Conservation (phyloP, 257 asterid species). For the Solanum gracilifrons region DNA sequence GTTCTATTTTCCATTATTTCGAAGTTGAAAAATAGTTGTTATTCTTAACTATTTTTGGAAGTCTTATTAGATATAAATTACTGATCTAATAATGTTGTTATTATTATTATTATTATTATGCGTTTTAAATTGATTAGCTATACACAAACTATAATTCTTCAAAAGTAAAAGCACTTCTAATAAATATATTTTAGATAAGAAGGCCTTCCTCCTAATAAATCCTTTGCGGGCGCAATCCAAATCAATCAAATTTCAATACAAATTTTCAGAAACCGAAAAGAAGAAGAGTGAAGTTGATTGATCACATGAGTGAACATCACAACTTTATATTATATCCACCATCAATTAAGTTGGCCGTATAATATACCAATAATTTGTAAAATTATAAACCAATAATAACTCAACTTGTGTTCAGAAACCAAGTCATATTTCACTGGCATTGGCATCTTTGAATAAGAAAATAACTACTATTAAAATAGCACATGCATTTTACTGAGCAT, state of each 20-base stretch:
- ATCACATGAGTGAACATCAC: background rate
- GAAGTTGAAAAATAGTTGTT: background rate
- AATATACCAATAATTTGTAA: background rate
- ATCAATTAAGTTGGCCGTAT: background rate
- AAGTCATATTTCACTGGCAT: background rate
- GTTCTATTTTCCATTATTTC: background rate
- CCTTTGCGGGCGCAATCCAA: accelerated
- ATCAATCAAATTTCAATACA: too few relatives aligned
- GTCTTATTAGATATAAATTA: too few relatives aligned
- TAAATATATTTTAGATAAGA: too few relatives aligned
- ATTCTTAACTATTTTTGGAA: too few relatives aligned
- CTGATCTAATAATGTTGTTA: too few relatives aligned
- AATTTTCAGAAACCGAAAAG: too few relatives aligned
- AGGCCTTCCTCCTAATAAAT: background rate
- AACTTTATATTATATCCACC: background rate
- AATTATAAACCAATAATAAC: background rate
- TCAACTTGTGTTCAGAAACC: background rate
- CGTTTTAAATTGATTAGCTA: too few relatives aligned
- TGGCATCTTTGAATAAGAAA: background rate
- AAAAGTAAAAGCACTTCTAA: background rate
- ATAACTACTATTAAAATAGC: background rate
- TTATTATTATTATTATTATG: too few relatives aligned
- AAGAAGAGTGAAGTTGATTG: background rate
- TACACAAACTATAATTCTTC: background rate
- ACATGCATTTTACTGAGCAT: background rate